Evolutionary conservation across 2,329 filamentous ascomycete genomes (phyloP).

Genomic region (Plenodomus lindquistii): DNA sequence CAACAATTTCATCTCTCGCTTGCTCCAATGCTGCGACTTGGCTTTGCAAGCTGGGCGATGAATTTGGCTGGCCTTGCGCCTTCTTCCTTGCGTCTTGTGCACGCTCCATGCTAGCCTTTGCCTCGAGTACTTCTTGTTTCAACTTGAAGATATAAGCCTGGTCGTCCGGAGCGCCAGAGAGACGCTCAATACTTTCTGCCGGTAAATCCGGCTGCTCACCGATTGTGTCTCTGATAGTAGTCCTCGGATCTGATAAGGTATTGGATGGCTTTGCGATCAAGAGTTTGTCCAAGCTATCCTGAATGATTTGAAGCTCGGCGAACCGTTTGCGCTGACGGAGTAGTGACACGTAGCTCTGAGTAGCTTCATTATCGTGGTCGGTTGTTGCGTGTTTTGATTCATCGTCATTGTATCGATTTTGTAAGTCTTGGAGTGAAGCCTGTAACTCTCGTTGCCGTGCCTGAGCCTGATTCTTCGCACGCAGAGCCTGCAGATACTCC

Average conservation of each 20-base stretch:
- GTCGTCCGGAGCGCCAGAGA: slow-evolving; percentile 22
- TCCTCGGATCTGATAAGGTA: slow-evolving; percentile 28
- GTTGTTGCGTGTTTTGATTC: slow-evolving; percentile 34
- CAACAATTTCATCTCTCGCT: slow-evolving; percentile 54
- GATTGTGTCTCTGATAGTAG: slow-evolving; percentile 31
- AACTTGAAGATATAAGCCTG: slow-evolving; percentile 37
- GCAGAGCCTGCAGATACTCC: slow-evolving; percentile 52
- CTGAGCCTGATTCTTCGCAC: slow-evolving; percentile 48
- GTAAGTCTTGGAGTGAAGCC: slow-evolving; percentile 37
- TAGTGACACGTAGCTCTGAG: slow-evolving; percentile 48
- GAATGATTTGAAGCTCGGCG: slow-evolving; percentile 52
- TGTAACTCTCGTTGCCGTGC: slow-evolving; percentile 42
- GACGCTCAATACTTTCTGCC: slow-evolving; percentile 33
- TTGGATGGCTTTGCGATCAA: slow-evolving; percentile 41
- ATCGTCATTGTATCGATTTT: slow-evolving; percentile 25
- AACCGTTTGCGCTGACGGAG: slow-evolving; percentile 52
- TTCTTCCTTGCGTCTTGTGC: slow-evolving; percentile 26
- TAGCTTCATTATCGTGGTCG: slow-evolving; percentile 33
- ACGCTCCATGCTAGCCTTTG: slow-evolving; percentile 38
- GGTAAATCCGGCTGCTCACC: slow-evolving; percentile 45
- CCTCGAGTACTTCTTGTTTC: slow-evolving; percentile 46
- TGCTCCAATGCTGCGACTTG: slow-evolving; percentile 48
- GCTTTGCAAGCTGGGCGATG: slow-evolving; percentile 19
- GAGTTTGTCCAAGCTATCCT: slow-evolving; percentile 48
- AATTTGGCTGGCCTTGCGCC: slow-evolving; percentile 10